Conservation (phyloP, 371 early-diverging fungal genomes). For the Funneliformis caledonium region DNA sequence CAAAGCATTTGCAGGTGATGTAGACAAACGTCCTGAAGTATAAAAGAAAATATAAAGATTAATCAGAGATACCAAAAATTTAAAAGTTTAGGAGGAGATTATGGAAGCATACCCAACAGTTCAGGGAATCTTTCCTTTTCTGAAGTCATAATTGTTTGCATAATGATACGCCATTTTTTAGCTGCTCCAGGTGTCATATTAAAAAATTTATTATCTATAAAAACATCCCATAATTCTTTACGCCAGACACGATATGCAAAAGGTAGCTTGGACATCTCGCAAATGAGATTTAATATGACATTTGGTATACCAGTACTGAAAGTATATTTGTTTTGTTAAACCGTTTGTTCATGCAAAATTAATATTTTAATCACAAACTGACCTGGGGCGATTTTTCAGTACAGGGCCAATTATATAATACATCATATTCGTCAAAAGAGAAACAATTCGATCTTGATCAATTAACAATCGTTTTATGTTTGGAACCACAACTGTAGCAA, state of each 20-base stretch:
- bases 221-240: constrained; percentile 83
- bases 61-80: background rate
- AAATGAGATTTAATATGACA: constrained; percentile 48
- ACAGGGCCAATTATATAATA: constrained; percentile 81
- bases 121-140: constrained; percentile 82
- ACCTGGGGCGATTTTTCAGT: constrained; percentile 61
- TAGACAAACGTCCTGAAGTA: constrained; percentile 63
- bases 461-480: constrained; percentile 62
- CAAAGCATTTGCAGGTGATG: constrained; percentile 69
- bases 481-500: constrained; percentile 62
- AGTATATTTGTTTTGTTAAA: background rate
- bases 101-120: constrained; percentile 51
- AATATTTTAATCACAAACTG: constrained; percentile 27
- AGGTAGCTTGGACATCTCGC: constrained; percentile 66
- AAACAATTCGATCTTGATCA: constrained; percentile 76
- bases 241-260: constrained; percentile 74
- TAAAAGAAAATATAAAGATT: background rate
- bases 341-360: background rate
- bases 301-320: constrained; percentile 42
- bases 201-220: constrained; percentile 76
- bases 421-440: constrained; percentile 69
- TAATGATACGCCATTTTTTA: constrained; percentile 69
- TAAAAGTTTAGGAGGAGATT: background rate
- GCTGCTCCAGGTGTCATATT: constrained; percentile 57
- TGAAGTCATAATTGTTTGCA: constrained; percentile 65